Conservation (phyloP, 768 basidiomycete species). For the Amanita pseudoporphyria region DNA sequence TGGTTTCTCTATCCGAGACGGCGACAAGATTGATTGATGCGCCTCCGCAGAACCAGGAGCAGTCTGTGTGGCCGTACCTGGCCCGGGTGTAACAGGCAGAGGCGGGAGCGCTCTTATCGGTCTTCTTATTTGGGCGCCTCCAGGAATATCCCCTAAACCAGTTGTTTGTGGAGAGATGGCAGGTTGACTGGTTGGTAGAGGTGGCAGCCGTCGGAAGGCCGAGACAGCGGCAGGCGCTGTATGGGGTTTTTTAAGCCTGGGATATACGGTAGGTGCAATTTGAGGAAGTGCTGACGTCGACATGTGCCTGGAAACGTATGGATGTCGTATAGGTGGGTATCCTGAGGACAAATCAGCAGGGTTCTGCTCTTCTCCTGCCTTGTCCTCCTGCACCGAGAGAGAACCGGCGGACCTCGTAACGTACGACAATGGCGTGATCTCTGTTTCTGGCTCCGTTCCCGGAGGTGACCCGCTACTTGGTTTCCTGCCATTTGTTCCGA, state of each 20-base stretch:
- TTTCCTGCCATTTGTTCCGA: background rate
- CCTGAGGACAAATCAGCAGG: too few relatives aligned
- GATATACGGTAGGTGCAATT: background rate
- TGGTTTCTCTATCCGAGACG: background rate
- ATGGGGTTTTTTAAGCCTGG: background rate
- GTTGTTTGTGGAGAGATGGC: background rate
- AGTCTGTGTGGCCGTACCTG: background rate
- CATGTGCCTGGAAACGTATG: background rate
- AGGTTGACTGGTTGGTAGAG: background rate
- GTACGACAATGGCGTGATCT: conserved; percentile 1
- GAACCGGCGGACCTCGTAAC: background rate
- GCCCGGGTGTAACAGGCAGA: background rate
- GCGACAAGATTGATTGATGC: background rate
- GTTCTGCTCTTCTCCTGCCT: background rate
- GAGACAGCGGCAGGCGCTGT: background rate
- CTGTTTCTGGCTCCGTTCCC: background rate
- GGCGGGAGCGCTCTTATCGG: conserved; percentile 1
- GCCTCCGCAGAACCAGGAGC: background rate
- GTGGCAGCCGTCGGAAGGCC: background rate
- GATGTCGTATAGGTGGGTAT: background rate
- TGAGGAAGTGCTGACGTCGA: background rate
- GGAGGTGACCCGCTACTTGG: background rate
- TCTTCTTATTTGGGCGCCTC: background rate
- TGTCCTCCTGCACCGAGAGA: background rate
- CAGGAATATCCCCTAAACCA: background rate